Conservation (phyloP, 257 asterid species). For the Linderniella brevidens region DNA sequence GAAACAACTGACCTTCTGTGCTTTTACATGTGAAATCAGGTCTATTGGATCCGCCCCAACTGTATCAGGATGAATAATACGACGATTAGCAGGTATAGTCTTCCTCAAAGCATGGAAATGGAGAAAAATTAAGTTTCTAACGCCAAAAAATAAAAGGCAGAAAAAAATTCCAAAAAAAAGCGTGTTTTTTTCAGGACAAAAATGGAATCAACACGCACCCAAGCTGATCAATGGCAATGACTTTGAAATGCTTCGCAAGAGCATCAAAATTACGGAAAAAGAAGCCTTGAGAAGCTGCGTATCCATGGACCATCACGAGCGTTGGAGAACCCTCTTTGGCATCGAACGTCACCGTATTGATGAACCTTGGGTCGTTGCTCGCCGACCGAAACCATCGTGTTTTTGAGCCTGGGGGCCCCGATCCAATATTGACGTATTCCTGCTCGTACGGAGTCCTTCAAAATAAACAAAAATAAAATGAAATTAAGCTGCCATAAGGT, state of each 20-base stretch:
- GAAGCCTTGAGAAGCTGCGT: constrained; percentile 96
- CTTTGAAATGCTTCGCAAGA: constrained; percentile 63
- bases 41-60: constrained; percentile 99
- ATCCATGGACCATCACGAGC: constrained; percentile 93
- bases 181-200: too few species aligned
- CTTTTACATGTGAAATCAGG: constrained; percentile 95
- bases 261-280: constrained; percentile 86
- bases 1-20: constrained; percentile 94
- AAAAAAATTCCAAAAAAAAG: too few species aligned
- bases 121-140: background rate
- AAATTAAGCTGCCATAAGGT: too few species aligned
- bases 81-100: background rate
- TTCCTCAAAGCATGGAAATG: background rate
- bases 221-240: constrained; percentile 89
- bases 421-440: constrained; percentile 65
- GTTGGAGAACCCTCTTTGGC: constrained; percentile 85
- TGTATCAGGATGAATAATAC: constrained; percentile 25
- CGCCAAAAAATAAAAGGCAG: too few species aligned
- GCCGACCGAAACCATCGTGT: constrained; percentile 82
- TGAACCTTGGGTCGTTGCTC: constrained; percentile 68
- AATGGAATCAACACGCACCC: constrained; percentile 26
- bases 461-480: too few species aligned
- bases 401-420: constrained; percentile 91
- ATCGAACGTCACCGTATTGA: constrained; percentile 77
- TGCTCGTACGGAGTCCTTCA: constrained; percentile 66